Evolutionary conservation across 2,329 filamentous ascomycete species (phyloP).

Genomic region (Colletotrichum destructivum): DNA sequence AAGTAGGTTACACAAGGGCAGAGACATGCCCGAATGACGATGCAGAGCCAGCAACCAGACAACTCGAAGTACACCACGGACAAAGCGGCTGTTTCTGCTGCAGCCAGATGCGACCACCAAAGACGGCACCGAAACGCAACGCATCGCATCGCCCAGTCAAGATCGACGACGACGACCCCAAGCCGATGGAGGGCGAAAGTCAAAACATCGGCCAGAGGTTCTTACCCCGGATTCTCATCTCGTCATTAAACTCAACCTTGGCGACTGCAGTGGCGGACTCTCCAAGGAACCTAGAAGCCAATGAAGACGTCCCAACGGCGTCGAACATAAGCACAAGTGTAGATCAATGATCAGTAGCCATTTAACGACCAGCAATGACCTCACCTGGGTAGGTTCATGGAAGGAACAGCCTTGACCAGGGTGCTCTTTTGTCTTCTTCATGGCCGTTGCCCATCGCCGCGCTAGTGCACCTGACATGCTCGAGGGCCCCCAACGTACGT

Average conservation of each 20-base stretch:
- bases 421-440: background rate
- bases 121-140: constrained; percentile 20
- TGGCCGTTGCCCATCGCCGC: background rate
- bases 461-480: constrained; percentile 7
- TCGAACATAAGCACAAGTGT: background rate
- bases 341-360: no score
- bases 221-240: constrained; percentile 43
- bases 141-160: constrained; percentile 19
- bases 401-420: background rate
- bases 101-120: constrained; percentile 11
- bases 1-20: background rate
- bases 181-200: constrained; percentile 36
- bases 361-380: background rate
- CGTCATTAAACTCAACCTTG: constrained; percentile 38
- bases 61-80: background rate
- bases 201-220: constrained; percentile 33
- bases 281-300: constrained; percentile 13
- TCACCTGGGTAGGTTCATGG: background rate
- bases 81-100: background rate
- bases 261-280: constrained; percentile 22
- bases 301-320: constrained; percentile 18
- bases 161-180: constrained; percentile 33
- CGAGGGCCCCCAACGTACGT: background rate
- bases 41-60: background rate
- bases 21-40: background rate